phyloP scores from a whole-genome alignment of 352 stramenopile genomes.

The Globisporangium nunn region DNA sequence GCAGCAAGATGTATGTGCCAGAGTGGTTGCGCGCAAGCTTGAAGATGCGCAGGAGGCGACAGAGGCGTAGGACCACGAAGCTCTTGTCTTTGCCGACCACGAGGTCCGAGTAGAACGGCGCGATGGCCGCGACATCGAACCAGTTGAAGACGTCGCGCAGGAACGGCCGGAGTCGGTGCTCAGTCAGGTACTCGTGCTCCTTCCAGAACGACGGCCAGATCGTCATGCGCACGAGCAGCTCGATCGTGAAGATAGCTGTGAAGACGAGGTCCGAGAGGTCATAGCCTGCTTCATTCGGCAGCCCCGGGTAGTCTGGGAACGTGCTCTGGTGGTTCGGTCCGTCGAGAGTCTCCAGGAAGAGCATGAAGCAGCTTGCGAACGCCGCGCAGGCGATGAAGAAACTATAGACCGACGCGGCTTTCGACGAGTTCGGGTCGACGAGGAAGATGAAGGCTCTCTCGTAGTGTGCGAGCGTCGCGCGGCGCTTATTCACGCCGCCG shows the following conservation, averaged over 20 bases:
- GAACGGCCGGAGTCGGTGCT: conserved; percentile 59
- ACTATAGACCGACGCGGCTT: conserved; percentile 55
- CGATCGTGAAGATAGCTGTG: conserved; percentile 60
- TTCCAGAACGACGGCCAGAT: conserved; percentile 75
- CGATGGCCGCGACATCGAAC: conserved; percentile 66
- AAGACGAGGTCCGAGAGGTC: conserved; percentile 63
- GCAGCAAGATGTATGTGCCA: conserved; percentile 69
- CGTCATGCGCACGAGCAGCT: conserved; percentile 56
- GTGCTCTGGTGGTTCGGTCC: conserved; percentile 61
- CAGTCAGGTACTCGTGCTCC: conserved; percentile 60
- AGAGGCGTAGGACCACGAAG: conserved; percentile 66
- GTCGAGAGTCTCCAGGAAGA: conserved; percentile 72
- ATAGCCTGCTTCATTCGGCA: conserved; percentile 44
- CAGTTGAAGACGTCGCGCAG: conserved; percentile 76
- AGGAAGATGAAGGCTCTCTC: conserved; percentile 66
- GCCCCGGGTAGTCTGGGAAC: conserved; percentile 50
- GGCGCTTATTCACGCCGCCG: conserved; percentile 14
- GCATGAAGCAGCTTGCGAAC: conserved; percentile 65
- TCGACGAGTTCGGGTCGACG: conserved; percentile 63
- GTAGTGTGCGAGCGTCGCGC: conserved; percentile 44
- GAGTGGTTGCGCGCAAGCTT: conserved; percentile 75
- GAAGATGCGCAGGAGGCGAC: conserved; percentile 70
- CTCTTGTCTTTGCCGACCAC: conserved; percentile 66
- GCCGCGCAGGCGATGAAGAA: conserved; percentile 63
- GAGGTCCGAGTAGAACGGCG: conserved; percentile 72